Percentiles rank a stretch among this genome's conserved stretches.
These are phyloP conservation scores for Aspergillus japonicus DNA, from an alignment of 2,329 filamentous ascomycete genomes.

Conservation along the genomic window DNA sequence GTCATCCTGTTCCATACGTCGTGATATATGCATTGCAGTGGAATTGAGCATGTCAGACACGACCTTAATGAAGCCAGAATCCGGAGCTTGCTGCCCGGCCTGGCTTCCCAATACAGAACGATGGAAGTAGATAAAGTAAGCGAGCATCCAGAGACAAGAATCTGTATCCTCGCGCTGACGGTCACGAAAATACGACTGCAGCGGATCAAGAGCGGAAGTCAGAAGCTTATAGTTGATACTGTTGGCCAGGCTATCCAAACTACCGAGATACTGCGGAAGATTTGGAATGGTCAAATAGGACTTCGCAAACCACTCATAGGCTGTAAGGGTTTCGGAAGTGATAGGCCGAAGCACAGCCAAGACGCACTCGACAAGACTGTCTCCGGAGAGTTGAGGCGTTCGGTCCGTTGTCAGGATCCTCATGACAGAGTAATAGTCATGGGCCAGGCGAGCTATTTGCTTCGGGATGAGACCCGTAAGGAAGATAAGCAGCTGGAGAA, in stretches of 20 bases:
- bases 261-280: constrained; percentile 37
- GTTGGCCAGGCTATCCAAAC: constrained; percentile 45
- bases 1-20: constrained; percentile 47
- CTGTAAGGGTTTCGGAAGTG: constrained; percentile 44
- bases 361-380: constrained; percentile 33
- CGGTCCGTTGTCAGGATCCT: constrained; percentile 32
- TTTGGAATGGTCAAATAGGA: constrained; percentile 49
- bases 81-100: constrained; percentile 42
- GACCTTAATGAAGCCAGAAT: constrained; percentile 56
- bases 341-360: constrained; percentile 45
- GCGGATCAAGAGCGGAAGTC: constrained; percentile 37
- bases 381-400: constrained; percentile 24
- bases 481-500: constrained; percentile 38
- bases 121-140: constrained; percentile 60
- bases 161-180: constrained; percentile 36
- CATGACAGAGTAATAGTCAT: constrained; percentile 43
- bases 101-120: constrained; percentile 45
- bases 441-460: constrained; percentile 38
- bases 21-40: constrained; percentile 55
- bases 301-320: constrained; percentile 47
- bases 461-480: constrained; percentile 42
- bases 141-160: constrained; percentile 56
- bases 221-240: constrained; percentile 53
- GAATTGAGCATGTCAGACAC: constrained; percentile 58
- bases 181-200: constrained; percentile 27